Evolutionary conservation across 768 basidiomycete genomes (phyloP), one percentile per base, ranked within the genome.

Genomic region (Termitomyces sp.): DNA sequence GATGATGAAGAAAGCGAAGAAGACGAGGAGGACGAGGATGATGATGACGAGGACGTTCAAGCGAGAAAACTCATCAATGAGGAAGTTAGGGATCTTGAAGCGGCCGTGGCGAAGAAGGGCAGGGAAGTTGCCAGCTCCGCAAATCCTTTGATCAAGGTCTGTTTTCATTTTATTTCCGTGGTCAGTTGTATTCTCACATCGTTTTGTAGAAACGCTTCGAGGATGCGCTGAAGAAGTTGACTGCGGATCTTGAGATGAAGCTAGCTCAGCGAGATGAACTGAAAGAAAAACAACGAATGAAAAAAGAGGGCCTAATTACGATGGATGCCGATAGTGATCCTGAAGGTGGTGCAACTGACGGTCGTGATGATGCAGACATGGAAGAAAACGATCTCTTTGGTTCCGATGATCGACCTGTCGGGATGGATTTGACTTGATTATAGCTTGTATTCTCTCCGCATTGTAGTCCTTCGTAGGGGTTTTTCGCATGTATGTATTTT

Each of bases 31-130:
- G 89, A 91, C 12, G 90, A 92, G 2, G 91, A 92, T 20, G 92
- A 92, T 2, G 91, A 92, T 52, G 92, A 92, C 54, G 92, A 92
- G 50, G 86, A 86, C 37, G 83, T 80, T 2, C 92, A 94, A 70
- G 86, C 88, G 40, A 85, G 86, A 70, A 91, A 89, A 66, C 71
- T 96, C 43, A 73, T 96, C 63, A 91, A 88, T 66, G 95, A 95
- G 68, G 94, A 96, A 73, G 94, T 96, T 54, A 79, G 86, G 51
- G 94, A 96, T 71, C 75, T 97, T 65, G 91, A 96, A 72, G 87
- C 87, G 52, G 95, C 94, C 2, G 90, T 96, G 12, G 80, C 85
- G 47, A 91, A 92, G 83, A 96, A 96, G 76, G 83, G 83, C 51
- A 83, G 79, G 25, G 94, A 96, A 73, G 87, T 96, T 63, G 83